A percentile compares a stretch with the other conserved stretches of the same genome.
Conservation (phyloP, 192 early-diverging fungal genomes). For the Ambispora gerdemannii region DNA sequence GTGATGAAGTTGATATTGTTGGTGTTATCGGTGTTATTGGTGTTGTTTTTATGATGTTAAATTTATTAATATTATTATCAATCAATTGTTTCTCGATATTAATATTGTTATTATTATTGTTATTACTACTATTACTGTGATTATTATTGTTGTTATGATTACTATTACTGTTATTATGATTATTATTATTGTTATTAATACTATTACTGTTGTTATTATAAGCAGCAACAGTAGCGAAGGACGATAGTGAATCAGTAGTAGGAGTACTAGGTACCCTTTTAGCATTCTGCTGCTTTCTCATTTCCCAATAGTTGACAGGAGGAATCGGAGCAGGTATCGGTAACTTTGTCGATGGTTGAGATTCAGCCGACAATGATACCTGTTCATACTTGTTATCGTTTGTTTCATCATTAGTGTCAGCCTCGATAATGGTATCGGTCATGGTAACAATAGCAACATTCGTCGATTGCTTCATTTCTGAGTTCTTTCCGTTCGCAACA, state of each 20-base stretch:
- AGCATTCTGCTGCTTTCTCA: background rate
- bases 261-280: too few relatives aligned
- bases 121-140: background rate
- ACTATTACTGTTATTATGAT: too few relatives aligned
- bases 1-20: background rate
- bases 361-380: background rate
- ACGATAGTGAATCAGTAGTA: too few relatives aligned
- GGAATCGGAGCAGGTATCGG: constrained; percentile 23
- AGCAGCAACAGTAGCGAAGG: background rate
- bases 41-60: background rate
- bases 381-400: background rate
- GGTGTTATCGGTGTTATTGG: background rate
- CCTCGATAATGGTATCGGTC: background rate
- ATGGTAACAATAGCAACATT: background rate
- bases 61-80: background rate
- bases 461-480: background rate
- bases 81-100: background rate
- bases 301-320: constrained; percentile 20
- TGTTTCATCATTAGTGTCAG: background rate
- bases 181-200: too few relatives aligned
- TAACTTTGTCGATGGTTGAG: constrained; percentile 8
- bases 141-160: too few relatives aligned
- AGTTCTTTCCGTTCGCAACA: background rate
- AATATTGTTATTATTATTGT: background rate
- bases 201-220: background rate